Conservation (phyloP, 2,329 filamentous ascomycete genomes). For the Botrytis tulipae region DNA sequence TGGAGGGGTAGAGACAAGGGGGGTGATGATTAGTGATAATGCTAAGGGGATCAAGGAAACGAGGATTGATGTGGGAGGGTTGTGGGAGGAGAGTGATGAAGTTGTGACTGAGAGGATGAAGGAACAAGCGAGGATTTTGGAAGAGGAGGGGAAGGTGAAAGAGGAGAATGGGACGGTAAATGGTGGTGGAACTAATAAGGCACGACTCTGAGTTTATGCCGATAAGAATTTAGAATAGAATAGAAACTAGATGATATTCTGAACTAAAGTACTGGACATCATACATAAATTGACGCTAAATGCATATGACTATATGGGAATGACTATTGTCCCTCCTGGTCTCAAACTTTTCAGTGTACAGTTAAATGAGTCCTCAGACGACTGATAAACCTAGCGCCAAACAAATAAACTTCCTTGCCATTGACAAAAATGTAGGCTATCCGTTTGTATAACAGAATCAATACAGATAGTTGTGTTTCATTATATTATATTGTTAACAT, state of each 20-base stretch:
- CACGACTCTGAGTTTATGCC: slow-evolving; percentile 38
- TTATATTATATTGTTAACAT: slow-evolving; percentile 10
- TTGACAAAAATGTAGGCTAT: background rate
- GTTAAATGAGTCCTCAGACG: background rate
- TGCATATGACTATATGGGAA: background rate
- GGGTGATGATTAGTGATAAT: slow-evolving; percentile 49
- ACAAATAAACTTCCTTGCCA: background rate
- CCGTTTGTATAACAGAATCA: background rate
- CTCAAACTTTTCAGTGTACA: background rate
- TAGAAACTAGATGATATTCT: background rate
- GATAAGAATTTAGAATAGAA: background rate
- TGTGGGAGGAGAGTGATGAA: slow-evolving; percentile 47
- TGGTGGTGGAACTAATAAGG: slow-evolving; percentile 29
- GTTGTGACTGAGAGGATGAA: slow-evolving; percentile 45
- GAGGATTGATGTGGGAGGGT: slow-evolving; percentile 43
- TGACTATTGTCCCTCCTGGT: background rate
- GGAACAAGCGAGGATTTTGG: slow-evolving; percentile 30
- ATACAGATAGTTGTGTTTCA: background rate
- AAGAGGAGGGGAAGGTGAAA: background rate
- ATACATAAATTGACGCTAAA: background rate
- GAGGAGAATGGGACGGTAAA: slow-evolving; percentile 24
- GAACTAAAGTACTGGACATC: background rate
- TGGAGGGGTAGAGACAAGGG: slow-evolving; percentile 39
- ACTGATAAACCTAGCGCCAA: background rate
- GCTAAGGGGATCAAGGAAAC: slow-evolving; percentile 53